Evolutionary conservation across 164 flowering plant genomes (phyloP).

Genomic region (Aristolochia fimbriata): DNA sequence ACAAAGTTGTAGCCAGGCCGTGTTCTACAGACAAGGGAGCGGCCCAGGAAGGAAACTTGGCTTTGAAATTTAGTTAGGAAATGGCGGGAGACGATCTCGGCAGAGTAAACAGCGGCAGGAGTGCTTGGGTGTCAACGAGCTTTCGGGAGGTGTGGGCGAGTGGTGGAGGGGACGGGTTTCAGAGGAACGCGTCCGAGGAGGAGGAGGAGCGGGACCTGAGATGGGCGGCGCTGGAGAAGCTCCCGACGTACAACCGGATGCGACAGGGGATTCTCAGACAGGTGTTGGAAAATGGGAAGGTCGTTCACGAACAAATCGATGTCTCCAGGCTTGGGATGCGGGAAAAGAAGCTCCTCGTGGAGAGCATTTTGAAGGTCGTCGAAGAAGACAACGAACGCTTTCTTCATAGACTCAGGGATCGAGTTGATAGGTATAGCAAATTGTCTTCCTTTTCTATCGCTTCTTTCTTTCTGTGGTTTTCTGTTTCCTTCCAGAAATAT

Average conservation of each 20-base stretch:
- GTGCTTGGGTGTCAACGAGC: constrained; percentile 26
- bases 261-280: constrained; percentile 33
- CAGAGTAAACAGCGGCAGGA: constrained; percentile 20
- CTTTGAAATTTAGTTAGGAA: neutral
- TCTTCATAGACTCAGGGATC: constrained; percentile 27
- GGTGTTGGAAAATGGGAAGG: constrained; percentile 30
- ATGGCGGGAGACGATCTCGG: constrained; percentile 23
- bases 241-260: constrained; percentile 55
- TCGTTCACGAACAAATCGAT: constrained; percentile 39
- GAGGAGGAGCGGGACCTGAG: constrained; percentile 53
- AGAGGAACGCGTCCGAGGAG: constrained; percentile 19
- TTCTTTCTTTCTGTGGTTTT: neutral
- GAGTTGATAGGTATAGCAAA: constrained; percentile 37
- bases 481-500: neutral
- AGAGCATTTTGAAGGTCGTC: constrained; percentile 32
- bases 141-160: constrained; percentile 26
- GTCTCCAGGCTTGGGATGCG: constrained; percentile 28
- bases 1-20: neutral
- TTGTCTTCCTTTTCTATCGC: neutral
- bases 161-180: constrained; percentile 26
- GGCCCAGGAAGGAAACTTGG: neutral
- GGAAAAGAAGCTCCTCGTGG: constrained; percentile 40
- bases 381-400: constrained; percentile 49
- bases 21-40: too few species aligned
- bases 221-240: constrained; percentile 73